Evolutionary conservation across 768 basidiomycete genomes (phyloP).

Genomic region (Rubroboletus satanas): DNA sequence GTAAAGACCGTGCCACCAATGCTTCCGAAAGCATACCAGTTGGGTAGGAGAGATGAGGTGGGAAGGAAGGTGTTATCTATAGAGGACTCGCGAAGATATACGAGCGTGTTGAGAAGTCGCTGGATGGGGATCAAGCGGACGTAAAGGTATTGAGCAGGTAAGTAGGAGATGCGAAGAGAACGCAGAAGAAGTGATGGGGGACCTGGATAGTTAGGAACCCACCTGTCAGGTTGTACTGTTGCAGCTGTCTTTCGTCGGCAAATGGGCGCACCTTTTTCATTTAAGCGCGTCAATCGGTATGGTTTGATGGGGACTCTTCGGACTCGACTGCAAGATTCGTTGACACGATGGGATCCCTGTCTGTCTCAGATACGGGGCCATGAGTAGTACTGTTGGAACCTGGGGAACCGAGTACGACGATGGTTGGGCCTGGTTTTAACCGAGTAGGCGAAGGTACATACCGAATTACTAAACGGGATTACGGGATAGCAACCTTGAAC

Average conservation of each 20-base stretch:
- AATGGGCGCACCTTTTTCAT: constrained; percentile 20
- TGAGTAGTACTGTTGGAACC: background rate
- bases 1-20: constrained; percentile 41
- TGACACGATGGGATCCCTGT: constrained; percentile 1
- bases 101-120: constrained; percentile 39
- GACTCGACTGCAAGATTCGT: background rate
- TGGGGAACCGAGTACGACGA: background rate
- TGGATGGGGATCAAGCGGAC: constrained; percentile 38
- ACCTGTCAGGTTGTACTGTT: constrained; percentile 4
- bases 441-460: constrained; percentile 16
- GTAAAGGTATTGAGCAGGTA: constrained; percentile 40
- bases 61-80: constrained; percentile 42
- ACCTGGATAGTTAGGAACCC: constrained; percentile 6
- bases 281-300: constrained; percentile 18
- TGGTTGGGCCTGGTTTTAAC: background rate
- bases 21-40: constrained; percentile 62
- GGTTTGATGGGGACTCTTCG: constrained; percentile 11
- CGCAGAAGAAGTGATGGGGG: background rate
- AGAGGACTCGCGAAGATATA: constrained; percentile 46
- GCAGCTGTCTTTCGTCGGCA: constrained; percentile 12
- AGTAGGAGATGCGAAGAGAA: constrained; percentile 42
- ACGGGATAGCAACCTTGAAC: constrained; percentile 18
- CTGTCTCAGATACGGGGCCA: background rate
- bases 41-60: constrained; percentile 61
- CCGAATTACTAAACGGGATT: constrained; percentile 25